Evolutionary conservation across 768 basidiomycete species (phyloP).

Genomic region (Chalciporus pseudorubinellus): DNA sequence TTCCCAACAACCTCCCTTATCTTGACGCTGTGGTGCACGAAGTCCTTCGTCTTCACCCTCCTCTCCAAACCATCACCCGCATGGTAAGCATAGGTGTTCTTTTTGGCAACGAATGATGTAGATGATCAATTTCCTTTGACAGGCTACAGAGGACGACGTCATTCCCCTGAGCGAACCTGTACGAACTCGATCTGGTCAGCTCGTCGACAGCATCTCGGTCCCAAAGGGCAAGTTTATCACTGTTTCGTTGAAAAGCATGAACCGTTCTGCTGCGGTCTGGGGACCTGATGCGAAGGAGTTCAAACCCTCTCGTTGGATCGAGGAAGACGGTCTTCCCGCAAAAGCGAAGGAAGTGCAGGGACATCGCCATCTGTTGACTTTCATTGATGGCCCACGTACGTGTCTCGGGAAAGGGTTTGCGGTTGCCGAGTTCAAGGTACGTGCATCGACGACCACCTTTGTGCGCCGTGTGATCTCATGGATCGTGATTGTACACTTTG

Average conservation of each 20-base stretch:
- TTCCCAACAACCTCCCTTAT: slow-evolving; percentile 49
- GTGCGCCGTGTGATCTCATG: not conserved
- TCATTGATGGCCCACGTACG: slow-evolving; percentile 49
- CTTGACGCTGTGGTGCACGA: slow-evolving; percentile 53
- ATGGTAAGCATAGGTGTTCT: slow-evolving; percentile 3
- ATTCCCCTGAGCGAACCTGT: slow-evolving; percentile 56
- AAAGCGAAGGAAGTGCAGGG: slow-evolving; percentile 44
- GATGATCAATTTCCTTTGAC: not conserved
- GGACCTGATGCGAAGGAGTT: slow-evolving; percentile 58
- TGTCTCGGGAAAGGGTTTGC: slow-evolving; percentile 52
- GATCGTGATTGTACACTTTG: not conserved
- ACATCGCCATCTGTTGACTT: slow-evolving; percentile 49
- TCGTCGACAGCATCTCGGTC: slow-evolving; percentile 40
- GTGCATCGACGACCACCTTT: not conserved
- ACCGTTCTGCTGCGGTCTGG: slow-evolving; percentile 56
- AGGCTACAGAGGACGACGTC: slow-evolving; percentile 53
- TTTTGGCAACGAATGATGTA: no score
- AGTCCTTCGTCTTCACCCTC: slow-evolving; percentile 44
- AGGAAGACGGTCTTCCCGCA: slow-evolving; percentile 25
- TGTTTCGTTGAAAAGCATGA: slow-evolving; percentile 45
- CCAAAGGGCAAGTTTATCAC: slow-evolving; percentile 46
- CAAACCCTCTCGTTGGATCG: slow-evolving; percentile 64
- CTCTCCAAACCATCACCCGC: slow-evolving; percentile 27
- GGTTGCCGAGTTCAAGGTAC: slow-evolving; percentile 35
- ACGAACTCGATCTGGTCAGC: slow-evolving; percentile 39